phyloP scores from a whole-genome alignment of 2,329 filamentous ascomycete genomes.

The Cordyceps militaris region DNA sequence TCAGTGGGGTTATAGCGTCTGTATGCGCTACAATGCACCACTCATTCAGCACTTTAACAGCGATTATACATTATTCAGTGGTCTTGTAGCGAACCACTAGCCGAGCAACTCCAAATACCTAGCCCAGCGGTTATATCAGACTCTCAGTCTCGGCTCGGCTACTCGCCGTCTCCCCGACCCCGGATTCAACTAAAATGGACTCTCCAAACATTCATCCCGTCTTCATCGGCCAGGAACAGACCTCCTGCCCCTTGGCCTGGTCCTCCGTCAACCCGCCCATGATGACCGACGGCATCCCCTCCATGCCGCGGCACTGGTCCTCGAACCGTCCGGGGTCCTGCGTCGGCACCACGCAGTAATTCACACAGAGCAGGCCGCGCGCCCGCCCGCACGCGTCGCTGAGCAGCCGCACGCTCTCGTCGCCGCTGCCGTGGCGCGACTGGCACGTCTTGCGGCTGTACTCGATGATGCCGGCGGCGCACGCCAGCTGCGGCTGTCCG shows the following conservation, averaged over 20 bases:
- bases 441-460: constrained; percentile 9
- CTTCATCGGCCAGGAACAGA: not conserved
- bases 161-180: not conserved
- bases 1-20: too few species aligned
- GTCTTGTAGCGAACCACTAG: too few species aligned
- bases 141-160: not conserved
- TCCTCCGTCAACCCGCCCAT: constrained; percentile 8
- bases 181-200: not conserved
- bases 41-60: too few species aligned
- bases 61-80: too few species aligned
- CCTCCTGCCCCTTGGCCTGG: constrained; percentile 5
- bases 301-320: not conserved
- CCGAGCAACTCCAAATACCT: too few species aligned
- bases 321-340: not conserved
- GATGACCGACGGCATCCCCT: not conserved
- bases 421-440: constrained; percentile 1
- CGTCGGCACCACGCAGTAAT: constrained; percentile 2
- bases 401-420: not conserved
- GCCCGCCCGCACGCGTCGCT: not conserved
- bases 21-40: too few species aligned
- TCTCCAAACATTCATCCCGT: not conserved
- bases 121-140: not conserved
- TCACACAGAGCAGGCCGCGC: not conserved
- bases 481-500: constrained; percentile 1
- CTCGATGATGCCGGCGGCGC: constrained; percentile 7